Evolutionary conservation across 2,329 filamentous ascomycete species (phyloP).

Genomic region (Stemphylium lycopersici): DNA sequence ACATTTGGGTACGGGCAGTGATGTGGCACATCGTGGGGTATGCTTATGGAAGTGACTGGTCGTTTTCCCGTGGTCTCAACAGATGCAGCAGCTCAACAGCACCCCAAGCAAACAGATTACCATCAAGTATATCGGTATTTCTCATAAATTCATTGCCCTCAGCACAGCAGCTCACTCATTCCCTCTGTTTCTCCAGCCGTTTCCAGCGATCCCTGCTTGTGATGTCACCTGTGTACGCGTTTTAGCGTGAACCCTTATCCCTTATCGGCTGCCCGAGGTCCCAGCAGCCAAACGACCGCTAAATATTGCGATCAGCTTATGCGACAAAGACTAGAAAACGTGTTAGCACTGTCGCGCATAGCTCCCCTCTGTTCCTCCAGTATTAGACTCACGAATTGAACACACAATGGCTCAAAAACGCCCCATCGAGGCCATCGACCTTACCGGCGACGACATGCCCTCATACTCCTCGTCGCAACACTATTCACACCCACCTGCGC

Average conservation of each 20-base stretch:
- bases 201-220: background rate
- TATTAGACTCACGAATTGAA: background rate
- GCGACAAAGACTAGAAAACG: background rate
- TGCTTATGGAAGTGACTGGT: too few species aligned
- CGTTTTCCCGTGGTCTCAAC: too few species aligned
- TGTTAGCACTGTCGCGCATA: background rate
- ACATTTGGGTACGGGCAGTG: too few species aligned
- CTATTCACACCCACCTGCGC: too few species aligned
- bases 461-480: slow-evolving; percentile 8
- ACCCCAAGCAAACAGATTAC: too few species aligned
- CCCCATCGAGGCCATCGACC: slow-evolving; percentile 13
- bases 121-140: too few species aligned
- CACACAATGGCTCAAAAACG: slow-evolving; percentile 17
- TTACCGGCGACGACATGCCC: slow-evolving; percentile 11
- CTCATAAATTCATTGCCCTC: too few species aligned
- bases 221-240: slow-evolving; percentile 28
- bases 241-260: slow-evolving; percentile 18
- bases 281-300: background rate
- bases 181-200: background rate
- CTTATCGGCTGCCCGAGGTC: background rate
- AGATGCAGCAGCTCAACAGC: too few species aligned
- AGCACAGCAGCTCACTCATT: too few species aligned
- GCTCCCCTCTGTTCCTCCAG: background rate
- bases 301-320: background rate
- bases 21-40: too few species aligned